Percentiles rank a stretch among this genome's conserved stretches.
phyloP scores from a whole-genome alignment of 768 basidiomycete species.

The Leucogyrophana mollusca region DNA sequence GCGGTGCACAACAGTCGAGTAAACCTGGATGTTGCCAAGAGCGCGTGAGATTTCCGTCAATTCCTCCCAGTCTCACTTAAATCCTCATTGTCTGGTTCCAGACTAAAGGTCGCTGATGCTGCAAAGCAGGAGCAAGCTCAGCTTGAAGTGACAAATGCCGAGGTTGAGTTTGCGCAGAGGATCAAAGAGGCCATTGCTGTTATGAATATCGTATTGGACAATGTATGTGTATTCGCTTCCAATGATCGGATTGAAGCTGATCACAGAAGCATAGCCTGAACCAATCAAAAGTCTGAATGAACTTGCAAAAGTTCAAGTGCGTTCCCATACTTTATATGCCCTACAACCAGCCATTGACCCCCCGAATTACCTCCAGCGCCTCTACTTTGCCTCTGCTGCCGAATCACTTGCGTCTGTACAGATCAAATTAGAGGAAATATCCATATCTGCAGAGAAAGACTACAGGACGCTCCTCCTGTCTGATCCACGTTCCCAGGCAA shows the following conservation, averaged over 20 bases:
- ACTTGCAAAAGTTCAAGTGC: constrained; percentile 84
- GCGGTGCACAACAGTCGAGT: constrained; percentile 77
- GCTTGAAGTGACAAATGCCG: constrained; percentile 89
- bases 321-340: constrained; percentile 8
- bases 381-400: constrained; percentile 73
- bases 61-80: neutral
- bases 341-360: neutral
- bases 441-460: constrained; percentile 90
- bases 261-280: constrained; percentile 67
- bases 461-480: constrained; percentile 54
- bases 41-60: constrained; percentile 60
- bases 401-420: constrained; percentile 81
- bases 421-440: constrained; percentile 91
- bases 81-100: constrained; percentile 26
- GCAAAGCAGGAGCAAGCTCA: constrained; percentile 88
- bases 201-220: constrained; percentile 98
- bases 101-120: constrained; percentile 75
- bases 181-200: constrained; percentile 95
- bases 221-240: constrained; percentile 55
- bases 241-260: neutral
- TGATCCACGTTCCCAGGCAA: constrained; percentile 54
- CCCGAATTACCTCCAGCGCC: constrained; percentile 49
- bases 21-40: constrained; percentile 90
- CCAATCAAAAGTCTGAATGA: constrained; percentile 92
- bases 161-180: constrained; percentile 95